phyloP scores from a whole-genome alignment of 2,329 filamentous ascomycete species.

The Colletotrichum sp. region DNA sequence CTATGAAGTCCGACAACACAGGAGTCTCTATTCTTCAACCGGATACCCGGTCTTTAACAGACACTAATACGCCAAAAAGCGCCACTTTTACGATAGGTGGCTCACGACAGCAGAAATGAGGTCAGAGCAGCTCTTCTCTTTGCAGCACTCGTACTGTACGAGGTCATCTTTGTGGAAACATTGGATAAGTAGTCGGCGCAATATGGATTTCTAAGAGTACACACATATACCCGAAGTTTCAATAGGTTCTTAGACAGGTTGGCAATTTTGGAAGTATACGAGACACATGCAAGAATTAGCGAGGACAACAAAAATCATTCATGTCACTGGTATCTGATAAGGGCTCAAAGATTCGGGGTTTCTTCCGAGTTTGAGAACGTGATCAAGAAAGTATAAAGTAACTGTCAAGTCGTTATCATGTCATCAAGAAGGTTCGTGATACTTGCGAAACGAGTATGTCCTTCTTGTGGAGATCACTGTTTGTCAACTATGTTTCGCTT shows the following conservation, averaged over 20 bases:
- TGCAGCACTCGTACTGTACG: accelerated
- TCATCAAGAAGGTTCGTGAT: neutral
- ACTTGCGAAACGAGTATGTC: neutral
- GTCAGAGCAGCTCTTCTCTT: neutral
- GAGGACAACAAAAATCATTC: neutral
- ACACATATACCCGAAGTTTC: neutral
- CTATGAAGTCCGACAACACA: neutral
- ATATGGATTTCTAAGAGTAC: neutral
- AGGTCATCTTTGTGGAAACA: neutral
- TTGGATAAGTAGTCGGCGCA: neutral
- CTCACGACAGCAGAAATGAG: neutral
- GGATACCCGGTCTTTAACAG: neutral
- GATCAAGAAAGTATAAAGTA: accelerated
- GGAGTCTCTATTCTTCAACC: neutral
- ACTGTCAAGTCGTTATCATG: neutral
- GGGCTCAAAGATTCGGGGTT: neutral
- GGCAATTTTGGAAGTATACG: neutral
- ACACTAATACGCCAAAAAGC: neutral
- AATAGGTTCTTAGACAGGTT: neutral
- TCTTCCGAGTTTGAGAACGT: neutral
- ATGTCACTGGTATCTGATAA: neutral
- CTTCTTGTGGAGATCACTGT: neutral
- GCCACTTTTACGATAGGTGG: neutral
- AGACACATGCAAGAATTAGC: neutral
- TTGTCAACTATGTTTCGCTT: neutral